These are phyloP conservation scores for Monoraphidium neglectum DNA, from an alignment of 139 green algal genomes.

Conservation along the genomic window DNA sequence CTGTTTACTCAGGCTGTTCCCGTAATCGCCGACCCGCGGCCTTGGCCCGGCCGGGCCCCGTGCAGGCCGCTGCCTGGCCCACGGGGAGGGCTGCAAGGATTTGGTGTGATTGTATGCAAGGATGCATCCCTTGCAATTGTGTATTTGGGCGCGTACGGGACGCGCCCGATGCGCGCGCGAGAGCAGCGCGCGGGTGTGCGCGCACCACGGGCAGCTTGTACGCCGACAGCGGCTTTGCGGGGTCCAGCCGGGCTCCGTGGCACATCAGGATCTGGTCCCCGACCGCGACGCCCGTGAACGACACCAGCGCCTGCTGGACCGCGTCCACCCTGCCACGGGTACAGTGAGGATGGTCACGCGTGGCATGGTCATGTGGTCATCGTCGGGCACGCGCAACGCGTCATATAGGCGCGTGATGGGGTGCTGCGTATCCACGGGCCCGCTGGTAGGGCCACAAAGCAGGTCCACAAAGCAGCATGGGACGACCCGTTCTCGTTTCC, in stretches of 20 bases:
- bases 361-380: not conserved
- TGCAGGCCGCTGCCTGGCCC: too few species aligned
- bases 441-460: not conserved
- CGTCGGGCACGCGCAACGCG: not conserved
- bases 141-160: not conserved
- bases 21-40: too few species aligned
- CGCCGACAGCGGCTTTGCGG: constrained; percentile 47
- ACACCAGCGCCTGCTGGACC: constrained; percentile 75
- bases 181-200: not conserved
- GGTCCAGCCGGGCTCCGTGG: constrained; percentile 70
- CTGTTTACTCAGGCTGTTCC: not conserved
- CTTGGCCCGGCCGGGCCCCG: too few species aligned
- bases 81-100: too few species aligned
- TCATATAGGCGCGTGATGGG: not conserved
- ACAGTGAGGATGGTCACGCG: not conserved
- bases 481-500: not conserved
- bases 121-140: not conserved
- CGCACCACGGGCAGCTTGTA: constrained; percentile 79
- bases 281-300: constrained; percentile 67
- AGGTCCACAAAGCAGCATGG: not conserved
- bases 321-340: constrained; percentile 69
- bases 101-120: too few species aligned
- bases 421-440: not conserved
- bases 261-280: constrained; percentile 87
- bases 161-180: not conserved